Percentiles rank a stretch among this genome's conserved stretches.
Conservation (phyloP, 345 rosid species). For the Bruguiera sexangula region DNA sequence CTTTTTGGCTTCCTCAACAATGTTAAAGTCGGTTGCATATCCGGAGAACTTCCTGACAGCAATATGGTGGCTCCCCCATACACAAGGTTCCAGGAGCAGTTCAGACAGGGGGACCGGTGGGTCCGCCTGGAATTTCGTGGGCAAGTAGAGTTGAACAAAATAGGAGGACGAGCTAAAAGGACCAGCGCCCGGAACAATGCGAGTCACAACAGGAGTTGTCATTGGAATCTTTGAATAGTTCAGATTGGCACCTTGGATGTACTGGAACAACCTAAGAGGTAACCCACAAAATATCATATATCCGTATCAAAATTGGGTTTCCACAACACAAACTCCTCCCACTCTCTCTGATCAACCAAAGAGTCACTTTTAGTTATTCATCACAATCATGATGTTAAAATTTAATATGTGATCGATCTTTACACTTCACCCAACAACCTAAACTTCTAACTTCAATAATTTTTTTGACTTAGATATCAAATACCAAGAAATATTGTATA, state of each 20-base stretch:
- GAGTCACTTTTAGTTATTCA: background rate
- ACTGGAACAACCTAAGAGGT: constrained; percentile 53
- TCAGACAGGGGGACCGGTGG: constrained; percentile 61
- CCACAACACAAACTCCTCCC: background rate
- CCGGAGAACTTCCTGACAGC: constrained; percentile 69
- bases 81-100: constrained; percentile 40
- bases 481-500: too few species aligned
- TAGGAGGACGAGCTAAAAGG: constrained; percentile 59
- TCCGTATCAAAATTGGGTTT: background rate
- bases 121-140: constrained; percentile 46
- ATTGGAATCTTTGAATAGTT: constrained; percentile 56
- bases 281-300: background rate
- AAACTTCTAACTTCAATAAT: too few species aligned
- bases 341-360: background rate
- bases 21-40: constrained; percentile 45
- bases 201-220: constrained; percentile 61
- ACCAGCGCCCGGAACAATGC: constrained; percentile 61
- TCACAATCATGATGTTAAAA: background rate
- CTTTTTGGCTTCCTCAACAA: constrained; percentile 43
- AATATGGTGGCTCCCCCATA: constrained; percentile 43
- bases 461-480: too few species aligned
- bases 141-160: constrained; percentile 48
- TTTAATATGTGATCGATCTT: too few species aligned
- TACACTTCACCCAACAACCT: too few species aligned
- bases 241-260: constrained; percentile 63